A percentile compares a stretch with the other conserved stretches of the same genome.
Evolutionary conservation across 2,329 filamentous ascomycete genomes (phyloP).

Genomic region (Pestalotiopsis sp.): DNA sequence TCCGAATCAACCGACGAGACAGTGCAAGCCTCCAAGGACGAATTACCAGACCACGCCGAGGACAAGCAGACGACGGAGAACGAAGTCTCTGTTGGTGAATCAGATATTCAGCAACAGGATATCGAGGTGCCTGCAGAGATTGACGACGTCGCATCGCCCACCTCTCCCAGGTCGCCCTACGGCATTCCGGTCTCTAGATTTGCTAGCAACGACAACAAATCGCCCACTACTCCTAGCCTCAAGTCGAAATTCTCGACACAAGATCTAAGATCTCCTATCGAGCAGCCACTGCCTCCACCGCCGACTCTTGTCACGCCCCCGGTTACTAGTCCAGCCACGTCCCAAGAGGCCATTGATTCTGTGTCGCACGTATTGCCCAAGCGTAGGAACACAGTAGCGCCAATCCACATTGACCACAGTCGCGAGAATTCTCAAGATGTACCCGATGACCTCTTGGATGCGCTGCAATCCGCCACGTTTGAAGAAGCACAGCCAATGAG

Average conservation of each 20-base stretch:
- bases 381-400: conserved; percentile 48
- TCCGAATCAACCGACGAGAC: conserved; percentile 67
- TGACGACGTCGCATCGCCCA: conserved; percentile 6
- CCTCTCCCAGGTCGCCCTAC: conserved; percentile 22
- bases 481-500: conserved; percentile 81
- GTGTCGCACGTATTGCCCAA: conserved; percentile 27
- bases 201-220: conserved; percentile 26
- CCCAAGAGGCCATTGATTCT: conserved; percentile 17
- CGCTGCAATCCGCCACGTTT: conserved; percentile 79
- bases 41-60: conserved; percentile 1
- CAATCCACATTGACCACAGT: conserved; percentile 56
- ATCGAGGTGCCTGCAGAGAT: conserved; percentile 15
- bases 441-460: conserved; percentile 81
- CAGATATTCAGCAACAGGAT: conserved; percentile 17
- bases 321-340: conserved; percentile 9
- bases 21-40: conserved; percentile 40
- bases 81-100: neutral
- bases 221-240: conserved; percentile 34
- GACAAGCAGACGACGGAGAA: neutral
- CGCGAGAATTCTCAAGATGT: conserved; percentile 40
- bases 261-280: conserved; percentile 32
- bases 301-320: conserved; percentile 10
- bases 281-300: conserved; percentile 19
- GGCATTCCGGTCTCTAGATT: conserved; percentile 30
- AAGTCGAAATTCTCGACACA: conserved; percentile 48